Evolutionary conservation across 768 basidiomycete genomes (phyloP), one percentile per base, ranked within the genome.

Genomic region (Termitomyces sp.): DNA sequence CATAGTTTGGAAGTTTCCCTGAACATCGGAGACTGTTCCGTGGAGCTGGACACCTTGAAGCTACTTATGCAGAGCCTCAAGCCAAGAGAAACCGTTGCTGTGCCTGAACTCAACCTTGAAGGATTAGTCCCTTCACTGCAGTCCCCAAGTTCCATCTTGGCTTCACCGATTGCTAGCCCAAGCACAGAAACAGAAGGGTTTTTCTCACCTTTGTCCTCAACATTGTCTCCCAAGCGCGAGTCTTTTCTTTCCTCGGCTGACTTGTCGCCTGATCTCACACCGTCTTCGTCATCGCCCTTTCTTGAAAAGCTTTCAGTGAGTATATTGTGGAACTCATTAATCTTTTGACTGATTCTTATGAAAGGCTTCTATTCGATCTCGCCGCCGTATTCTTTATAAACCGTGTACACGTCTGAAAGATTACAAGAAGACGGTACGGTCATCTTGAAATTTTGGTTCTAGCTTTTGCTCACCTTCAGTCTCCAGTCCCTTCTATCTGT

Each of bases 1-100:
- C 79, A 82, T 53, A 85, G 85, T 42, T 66, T 88, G 42, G 74
- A 79, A 16, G 69, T 74, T 5, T 71, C 69, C 4, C 64, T 87
- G 36, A 74, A 71, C 44, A 61, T 85, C 7, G 84, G 77, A 36
- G 73, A 78, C 48, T 73, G 82, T 45, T 72, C 73, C 22, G 56
- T 83, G 3, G 78, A 82, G 56, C 66, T 82, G 46, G 81, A 86
- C 61, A 73, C 76, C 46, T 45, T 78, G 16, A 72, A 74, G 36
- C 67, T 56, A 48, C 66, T 74, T 55, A 56, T 80, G 37, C 62
- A 64, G 27, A 59, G 53, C n/a, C 48, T 68, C 30, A 56, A 61
- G 43, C 50, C 59, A 3, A 56, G 58, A 33, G 56, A 46, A 53
- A 22, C 52, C 13, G 36, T 13, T n/a, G 20, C 36, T 22, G 18